These are phyloP conservation scores for Macrotyloma uniflorum DNA, from an alignment of 306 rosid genomes.

Conservation along the genomic window DNA sequence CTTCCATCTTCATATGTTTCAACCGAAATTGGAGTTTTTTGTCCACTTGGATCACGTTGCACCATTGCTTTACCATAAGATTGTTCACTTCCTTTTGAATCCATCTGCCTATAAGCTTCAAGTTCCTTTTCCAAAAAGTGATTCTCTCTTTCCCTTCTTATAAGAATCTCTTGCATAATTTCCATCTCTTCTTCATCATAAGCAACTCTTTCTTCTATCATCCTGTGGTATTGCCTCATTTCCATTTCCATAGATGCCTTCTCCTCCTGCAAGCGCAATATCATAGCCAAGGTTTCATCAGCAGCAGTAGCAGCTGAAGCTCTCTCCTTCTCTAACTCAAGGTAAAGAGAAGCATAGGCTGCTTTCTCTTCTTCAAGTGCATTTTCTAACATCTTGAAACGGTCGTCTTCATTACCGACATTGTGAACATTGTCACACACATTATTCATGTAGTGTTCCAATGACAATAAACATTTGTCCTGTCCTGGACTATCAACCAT, in stretches of 20 bases:
- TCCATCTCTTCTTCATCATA: constrained; percentile 91
- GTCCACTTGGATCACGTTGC: constrained; percentile 44
- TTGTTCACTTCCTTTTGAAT: constrained; percentile 42
- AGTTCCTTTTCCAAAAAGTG: constrained; percentile 74
- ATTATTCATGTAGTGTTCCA: constrained; percentile 34
- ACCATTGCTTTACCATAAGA: constrained; percentile 43
- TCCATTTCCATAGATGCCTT: constrained; percentile 80
- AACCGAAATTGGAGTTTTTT: constrained; percentile 37
- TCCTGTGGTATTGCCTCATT: constrained; percentile 70
- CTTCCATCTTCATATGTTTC: constrained; percentile 42
- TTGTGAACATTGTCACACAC: constrained; percentile 35
- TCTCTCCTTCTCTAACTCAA: constrained; percentile 96
- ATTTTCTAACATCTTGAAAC: constrained; percentile 56
- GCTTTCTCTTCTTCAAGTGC: constrained; percentile 70
- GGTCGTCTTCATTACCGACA: constrained; percentile 48
- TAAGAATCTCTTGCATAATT: constrained; percentile 80
- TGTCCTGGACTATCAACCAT: constrained; percentile 46
- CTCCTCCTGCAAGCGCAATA: constrained; percentile 78
- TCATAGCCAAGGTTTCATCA: constrained; percentile 97
- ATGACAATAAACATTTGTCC: constrained; percentile 42
- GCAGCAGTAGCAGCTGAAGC: constrained; percentile 93
- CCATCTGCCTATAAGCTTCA: constrained; percentile 67
- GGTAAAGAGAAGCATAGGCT: constrained; percentile 64
- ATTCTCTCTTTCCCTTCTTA: constrained; percentile 80
- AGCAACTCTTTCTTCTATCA: constrained; percentile 75